These are phyloP conservation scores for Sporothrix mexicana DNA, from an alignment of 2,329 filamentous ascomycete species.

Conservation along the genomic window DNA sequence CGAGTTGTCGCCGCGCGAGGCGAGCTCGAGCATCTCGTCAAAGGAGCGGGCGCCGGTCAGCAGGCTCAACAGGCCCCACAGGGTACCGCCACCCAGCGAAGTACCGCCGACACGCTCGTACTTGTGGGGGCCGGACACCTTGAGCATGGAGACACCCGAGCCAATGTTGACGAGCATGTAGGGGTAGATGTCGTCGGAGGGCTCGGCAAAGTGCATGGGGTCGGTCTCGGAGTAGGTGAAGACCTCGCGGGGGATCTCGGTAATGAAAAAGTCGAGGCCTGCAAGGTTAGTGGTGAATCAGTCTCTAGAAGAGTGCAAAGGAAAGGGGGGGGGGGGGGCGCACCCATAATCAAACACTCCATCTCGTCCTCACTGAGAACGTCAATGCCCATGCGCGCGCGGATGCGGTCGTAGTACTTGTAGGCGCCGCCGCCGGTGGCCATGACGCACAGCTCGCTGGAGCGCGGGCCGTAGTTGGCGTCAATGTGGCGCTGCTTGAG, in stretches of 20 bases:
- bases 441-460: constrained; percentile 83
- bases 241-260: constrained; percentile 93
- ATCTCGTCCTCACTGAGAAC: constrained; percentile 96
- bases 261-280: constrained; percentile 99
- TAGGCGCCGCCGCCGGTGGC: constrained; percentile 95
- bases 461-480: constrained; percentile 75
- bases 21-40: constrained; percentile 94
- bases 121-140: constrained; percentile 85
- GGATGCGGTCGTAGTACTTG: constrained; percentile 94
- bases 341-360: constrained; percentile 95
- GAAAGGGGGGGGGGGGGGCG: constrained; percentile 37
- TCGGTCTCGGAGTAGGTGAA: constrained; percentile 94
- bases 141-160: constrained; percentile 95
- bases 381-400: constrained; percentile 80
- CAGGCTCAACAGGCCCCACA: constrained; percentile 92
- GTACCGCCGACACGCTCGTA: constrained; percentile 94
- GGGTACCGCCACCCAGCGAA: constrained; percentile 92
- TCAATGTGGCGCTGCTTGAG: constrained; percentile 81
- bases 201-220: constrained; percentile 85
- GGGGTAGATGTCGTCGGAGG: constrained; percentile 74
- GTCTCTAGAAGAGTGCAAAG: background rate
- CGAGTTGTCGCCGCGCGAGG: constrained; percentile 88
- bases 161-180: constrained; percentile 98
- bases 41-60: constrained; percentile 95
- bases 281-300: constrained; percentile 6